Base-by-base conservation (phyloP, 495 filamentous ascomycete species). In the Usnea hakonensis region DNA sequence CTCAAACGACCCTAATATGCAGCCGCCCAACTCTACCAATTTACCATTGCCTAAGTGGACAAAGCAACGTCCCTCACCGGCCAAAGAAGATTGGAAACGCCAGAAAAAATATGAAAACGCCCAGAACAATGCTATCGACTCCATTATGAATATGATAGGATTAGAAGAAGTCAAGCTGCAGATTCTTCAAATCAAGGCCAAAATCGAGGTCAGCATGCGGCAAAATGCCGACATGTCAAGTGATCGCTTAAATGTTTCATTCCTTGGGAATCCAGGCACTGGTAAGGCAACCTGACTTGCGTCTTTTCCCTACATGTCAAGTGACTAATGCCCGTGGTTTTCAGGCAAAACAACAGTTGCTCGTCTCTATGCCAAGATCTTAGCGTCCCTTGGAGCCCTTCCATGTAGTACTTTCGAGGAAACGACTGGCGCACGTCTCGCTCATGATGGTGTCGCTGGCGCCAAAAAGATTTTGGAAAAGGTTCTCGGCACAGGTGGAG, bases 241-340 rank as follows among this genome's bases (percentile, higher is more conserved):
- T 0, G 84, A 90, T 61, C 74, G 89, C 17, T 86, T 88, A 62
- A 81, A 85, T 21, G 76, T 80, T 1, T 80, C 80, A 0, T 76
- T 95, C 16, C 77, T 90, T 0, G 90, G 90, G 1, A 95, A 93
- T 71, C 90, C 90, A 0, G 90, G 90, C 11, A 92, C 88, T 57
- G 89, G 89, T 84, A 74, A 58, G 73, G 60, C 38, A 0, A 11
- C 57, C 37, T 28, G 52, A 17, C 13, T 40, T 52, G 36, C 10
- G 38, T 11, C 2, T 35, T 55, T 35, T 11, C 19, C 28, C 35
- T 28, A 43, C 21, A 53, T 17, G 10, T 55, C n/a, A 55, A n/a
- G 55, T 33, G 32, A 21, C 65, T 70, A 64, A 72, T 38, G 35
- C 0, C 53, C 3, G n/a, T 3, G 23, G 2, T 5, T 50, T 10